Conservation (phyloP, 768 basidiomycete species). For the Scleroderma citrinum region DNA sequence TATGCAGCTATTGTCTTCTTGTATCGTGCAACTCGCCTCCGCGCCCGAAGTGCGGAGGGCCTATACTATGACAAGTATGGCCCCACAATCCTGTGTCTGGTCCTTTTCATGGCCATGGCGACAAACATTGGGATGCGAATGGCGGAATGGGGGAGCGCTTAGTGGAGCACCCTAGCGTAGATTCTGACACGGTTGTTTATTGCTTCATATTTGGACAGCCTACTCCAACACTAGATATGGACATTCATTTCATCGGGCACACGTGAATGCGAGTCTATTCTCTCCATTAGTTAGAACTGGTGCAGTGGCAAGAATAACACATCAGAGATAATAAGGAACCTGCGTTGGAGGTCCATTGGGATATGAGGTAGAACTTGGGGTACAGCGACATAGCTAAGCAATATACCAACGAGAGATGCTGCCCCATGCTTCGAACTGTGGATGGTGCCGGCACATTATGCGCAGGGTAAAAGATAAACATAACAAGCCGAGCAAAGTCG, state of each 20-base stretch:
- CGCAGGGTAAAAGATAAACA: constrained; percentile 6
- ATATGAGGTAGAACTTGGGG: background rate
- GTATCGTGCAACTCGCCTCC: constrained; percentile 63
- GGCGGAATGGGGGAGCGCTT: constrained; percentile 35
- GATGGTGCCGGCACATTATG: background rate
- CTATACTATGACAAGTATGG: constrained; percentile 89
- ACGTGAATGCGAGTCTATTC: too few species aligned
- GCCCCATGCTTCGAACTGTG: background rate
- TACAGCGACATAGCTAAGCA: background rate
- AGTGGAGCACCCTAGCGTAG: too few species aligned
- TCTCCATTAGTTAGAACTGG: too few species aligned
- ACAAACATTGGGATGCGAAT: constrained; percentile 71
- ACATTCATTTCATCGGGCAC: too few species aligned
- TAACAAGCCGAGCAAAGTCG: constrained; percentile 20
- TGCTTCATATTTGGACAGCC: too few species aligned
- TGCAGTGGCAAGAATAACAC: too few species aligned
- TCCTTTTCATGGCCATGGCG: constrained; percentile 62
- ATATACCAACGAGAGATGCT: background rate
- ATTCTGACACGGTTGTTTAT: too few species aligned
- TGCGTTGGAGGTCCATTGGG: background rate
- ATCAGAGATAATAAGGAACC: too few species aligned
- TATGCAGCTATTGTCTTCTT: constrained; percentile 83
- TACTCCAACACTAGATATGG: too few species aligned
- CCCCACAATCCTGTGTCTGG: constrained; percentile 66
- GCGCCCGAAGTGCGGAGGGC: constrained; percentile 67